phyloP scores from a whole-genome alignment of 2,329 filamentous ascomycete genomes.

The Cyanodermella asteris region DNA sequence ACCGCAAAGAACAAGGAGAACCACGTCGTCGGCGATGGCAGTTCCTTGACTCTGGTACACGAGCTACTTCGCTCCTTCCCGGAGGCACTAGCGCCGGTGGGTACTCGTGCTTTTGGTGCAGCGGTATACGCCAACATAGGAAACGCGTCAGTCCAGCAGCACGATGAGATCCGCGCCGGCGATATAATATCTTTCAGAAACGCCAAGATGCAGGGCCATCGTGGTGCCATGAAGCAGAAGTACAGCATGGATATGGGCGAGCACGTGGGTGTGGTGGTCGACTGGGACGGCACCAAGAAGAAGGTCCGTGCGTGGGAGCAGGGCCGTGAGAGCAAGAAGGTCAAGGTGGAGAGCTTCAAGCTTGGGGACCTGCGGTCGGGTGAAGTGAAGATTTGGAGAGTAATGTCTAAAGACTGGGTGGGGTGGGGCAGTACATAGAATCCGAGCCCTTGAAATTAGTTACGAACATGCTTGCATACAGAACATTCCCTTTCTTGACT shows the following conservation, averaged over 20 bases:
- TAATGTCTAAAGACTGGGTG: conserved; percentile 81
- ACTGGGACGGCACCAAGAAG: conserved; percentile 98
- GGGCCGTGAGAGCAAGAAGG: conserved; percentile 77
- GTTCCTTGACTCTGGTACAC: conserved; percentile 52
- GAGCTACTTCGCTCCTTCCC: conserved; percentile 55
- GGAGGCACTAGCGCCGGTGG: conserved; percentile 60
- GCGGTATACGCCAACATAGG: conserved; percentile 87
- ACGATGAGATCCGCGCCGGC: conserved; percentile 80
- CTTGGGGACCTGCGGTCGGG: conserved; percentile 78
- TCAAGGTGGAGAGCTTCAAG: conserved; percentile 84
- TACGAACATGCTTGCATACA: no score
- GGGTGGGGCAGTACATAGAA: conserved; percentile 70
- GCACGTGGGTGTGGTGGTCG: conserved; percentile 75
- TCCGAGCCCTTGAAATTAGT: no score
- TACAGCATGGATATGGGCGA: conserved; percentile 74
- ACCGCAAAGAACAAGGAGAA: conserved; percentile 52
- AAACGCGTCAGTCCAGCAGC: conserved; percentile 74
- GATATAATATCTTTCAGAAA: conserved; percentile 89
- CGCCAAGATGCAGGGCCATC: conserved; percentile 83
- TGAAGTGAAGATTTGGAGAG: conserved; percentile 91
- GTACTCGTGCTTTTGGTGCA: conserved; percentile 75
- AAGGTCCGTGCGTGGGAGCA: conserved; percentile 94
- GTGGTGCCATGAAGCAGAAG: conserved; percentile 85
- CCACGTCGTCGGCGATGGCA: conserved; percentile 63
- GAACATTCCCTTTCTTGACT: no score